These are phyloP conservation scores for Gymnopus androsaceus DNA, from an alignment of 1,284 basidiomycete genomes.

Conservation along the genomic window DNA sequence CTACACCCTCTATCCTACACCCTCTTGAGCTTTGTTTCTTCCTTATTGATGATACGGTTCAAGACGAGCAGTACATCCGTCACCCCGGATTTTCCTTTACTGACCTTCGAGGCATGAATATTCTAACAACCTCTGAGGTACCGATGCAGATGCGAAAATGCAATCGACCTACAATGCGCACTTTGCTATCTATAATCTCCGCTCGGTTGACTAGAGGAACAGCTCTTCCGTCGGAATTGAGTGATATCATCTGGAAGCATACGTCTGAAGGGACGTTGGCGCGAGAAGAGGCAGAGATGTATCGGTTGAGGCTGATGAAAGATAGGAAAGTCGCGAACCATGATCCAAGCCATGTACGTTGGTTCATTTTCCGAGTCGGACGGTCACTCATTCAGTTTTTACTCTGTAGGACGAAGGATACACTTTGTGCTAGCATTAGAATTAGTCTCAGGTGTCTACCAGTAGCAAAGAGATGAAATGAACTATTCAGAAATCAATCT, in stretches of 20 bases:
- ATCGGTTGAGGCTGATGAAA: conserved; percentile 15
- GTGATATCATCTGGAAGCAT: conserved; percentile 13
- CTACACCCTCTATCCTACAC: no score
- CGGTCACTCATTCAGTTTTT: no score
- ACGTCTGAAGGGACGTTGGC: conserved; percentile 9
- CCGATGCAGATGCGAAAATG: conserved; percentile 12
- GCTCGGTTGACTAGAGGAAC: not conserved
- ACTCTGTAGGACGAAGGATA: not conserved
- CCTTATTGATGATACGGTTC: conserved; percentile 16
- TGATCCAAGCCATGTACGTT: not conserved
- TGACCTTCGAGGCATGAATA: conserved; percentile 7
- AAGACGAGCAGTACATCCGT: not conserved
- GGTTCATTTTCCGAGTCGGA: not conserved
- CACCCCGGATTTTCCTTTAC: conserved; percentile 7
- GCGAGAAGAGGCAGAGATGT: conserved; percentile 15
- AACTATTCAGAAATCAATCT: no score
- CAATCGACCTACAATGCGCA: conserved; percentile 10
- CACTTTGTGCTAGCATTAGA: conserved; percentile 1
- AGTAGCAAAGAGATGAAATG: no score
- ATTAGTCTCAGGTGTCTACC: no score
- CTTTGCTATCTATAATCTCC: conserved; percentile 7
- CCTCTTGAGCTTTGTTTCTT: conserved; percentile 20
- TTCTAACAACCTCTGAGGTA: conserved; percentile 17
- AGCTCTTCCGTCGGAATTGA: conserved; percentile 12
- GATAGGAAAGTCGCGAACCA: conserved; percentile 8